A percentile compares a stretch with the other conserved stretches of the same genome.
Conservation (phyloP, 2,329 filamentous ascomycete species). For the Stachybotrys chlorohalonatus region DNA sequence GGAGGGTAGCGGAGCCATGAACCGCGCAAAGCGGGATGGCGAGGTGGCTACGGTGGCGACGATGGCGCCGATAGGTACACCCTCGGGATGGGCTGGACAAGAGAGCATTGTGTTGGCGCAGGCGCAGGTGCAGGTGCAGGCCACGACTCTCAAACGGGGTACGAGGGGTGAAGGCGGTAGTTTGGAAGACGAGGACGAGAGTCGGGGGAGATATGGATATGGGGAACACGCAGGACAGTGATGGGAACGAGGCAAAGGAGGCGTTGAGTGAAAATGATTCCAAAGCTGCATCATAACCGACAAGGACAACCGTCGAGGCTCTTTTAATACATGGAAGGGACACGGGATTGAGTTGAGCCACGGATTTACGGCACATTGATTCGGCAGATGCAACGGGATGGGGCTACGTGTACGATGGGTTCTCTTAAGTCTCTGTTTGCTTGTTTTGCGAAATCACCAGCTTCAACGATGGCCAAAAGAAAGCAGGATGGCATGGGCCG, state of each 20-base stretch:
- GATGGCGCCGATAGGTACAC: not conserved
- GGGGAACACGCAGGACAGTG: not conserved
- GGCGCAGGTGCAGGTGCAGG: too few relatives aligned
- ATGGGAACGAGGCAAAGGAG: not conserved
- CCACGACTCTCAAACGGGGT: too few relatives aligned
- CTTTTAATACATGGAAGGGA: not conserved
- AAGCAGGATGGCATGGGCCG: constrained; percentile 18
- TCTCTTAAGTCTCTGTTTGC: constrained; percentile 11
- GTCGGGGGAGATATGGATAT: constrained; percentile 5
- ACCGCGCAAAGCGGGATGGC: not conserved
- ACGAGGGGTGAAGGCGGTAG: too few relatives aligned
- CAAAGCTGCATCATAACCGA: not conserved
- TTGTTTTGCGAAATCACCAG: constrained; percentile 16
- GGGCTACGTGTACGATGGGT: constrained; percentile 28
- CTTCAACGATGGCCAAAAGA: constrained; percentile 10
- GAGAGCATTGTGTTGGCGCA: too few relatives aligned
- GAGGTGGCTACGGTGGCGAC: not conserved
- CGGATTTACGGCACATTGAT: not conserved
- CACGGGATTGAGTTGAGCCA: not conserved
- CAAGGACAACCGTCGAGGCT: not conserved
- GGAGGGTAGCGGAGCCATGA: constrained; percentile 17
- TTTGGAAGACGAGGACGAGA: not conserved
- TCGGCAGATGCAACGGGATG: not conserved
- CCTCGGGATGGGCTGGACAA: too few relatives aligned
- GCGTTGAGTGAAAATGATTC: not conserved